phyloP scores from a whole-genome alignment of 495 filamentous ascomycete genomes.

The Penicillium antarcticum region DNA sequence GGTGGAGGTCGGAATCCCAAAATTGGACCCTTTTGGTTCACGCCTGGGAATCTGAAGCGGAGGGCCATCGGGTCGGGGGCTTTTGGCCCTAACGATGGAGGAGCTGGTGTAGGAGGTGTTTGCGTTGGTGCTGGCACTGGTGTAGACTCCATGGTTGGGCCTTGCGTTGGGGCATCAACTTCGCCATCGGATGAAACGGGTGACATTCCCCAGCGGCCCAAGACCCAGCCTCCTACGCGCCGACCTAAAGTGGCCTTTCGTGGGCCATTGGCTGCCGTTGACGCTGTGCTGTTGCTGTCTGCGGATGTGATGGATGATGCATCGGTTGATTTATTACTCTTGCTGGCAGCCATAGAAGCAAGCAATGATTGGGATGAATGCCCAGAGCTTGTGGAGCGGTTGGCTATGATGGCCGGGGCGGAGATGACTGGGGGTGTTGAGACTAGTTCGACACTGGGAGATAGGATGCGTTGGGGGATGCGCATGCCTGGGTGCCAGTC shows the following conservation, averaged over 20 bases:
- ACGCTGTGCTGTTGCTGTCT: conserved; percentile 25
- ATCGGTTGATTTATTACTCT: conserved; percentile 8
- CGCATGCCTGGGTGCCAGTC: conserved; percentile 28
- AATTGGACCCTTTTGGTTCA: conserved; percentile 49
- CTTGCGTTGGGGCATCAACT: conserved; percentile 1
- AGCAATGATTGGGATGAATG: conserved; percentile 35
- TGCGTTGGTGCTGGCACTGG: not conserved
- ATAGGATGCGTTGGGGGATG: conserved; percentile 36
- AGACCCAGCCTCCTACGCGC: conserved; percentile 54
- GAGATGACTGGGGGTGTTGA: conserved; percentile 44
- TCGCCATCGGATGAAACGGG: conserved; percentile 26
- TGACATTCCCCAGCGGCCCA: conserved; percentile 51
- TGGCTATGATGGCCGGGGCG: conserved; percentile 41
- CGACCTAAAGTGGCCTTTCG: conserved; percentile 36
- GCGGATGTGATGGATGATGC: conserved; percentile 19
- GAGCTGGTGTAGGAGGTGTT: not conserved
- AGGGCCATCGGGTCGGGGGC: conserved; percentile 2
- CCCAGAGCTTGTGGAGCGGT: conserved; percentile 23
- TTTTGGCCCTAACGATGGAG: not conserved
- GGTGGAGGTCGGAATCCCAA: conserved; percentile 35
- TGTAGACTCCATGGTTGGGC: conserved; percentile 11
- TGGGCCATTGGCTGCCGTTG: conserved; percentile 17
- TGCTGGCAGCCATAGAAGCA: conserved; percentile 37
- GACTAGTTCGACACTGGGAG: conserved; percentile 28
- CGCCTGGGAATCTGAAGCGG: conserved; percentile 40